Evolutionary conservation across 2,329 filamentous ascomycete species (phyloP).

Genomic region (Xylaria sp.): DNA sequence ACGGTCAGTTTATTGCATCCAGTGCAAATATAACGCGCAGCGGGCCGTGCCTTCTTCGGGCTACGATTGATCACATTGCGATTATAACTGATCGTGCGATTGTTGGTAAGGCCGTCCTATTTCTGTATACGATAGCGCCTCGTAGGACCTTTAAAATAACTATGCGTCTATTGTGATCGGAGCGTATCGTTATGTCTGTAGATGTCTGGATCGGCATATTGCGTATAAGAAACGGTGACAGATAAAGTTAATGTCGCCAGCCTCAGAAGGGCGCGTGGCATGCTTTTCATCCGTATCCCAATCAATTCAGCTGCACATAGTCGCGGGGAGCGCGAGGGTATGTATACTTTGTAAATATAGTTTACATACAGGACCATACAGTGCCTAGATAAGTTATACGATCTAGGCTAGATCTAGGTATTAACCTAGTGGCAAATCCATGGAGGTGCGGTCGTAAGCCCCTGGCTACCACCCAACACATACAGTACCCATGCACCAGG

Average conservation of each 20-base stretch:
- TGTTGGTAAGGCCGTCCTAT: background rate
- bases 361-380: background rate
- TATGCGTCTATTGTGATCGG: no score
- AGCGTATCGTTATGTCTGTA: no score
- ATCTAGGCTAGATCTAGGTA: background rate
- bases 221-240: no score
- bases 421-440: background rate
- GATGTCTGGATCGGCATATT: no score
- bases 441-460: background rate
- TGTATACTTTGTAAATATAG: background rate
- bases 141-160: no score
- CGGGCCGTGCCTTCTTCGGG: background rate
- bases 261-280: no score
- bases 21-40: background rate
- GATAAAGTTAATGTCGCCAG: no score
- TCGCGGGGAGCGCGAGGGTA: background rate
- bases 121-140: background rate
- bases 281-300: no score
- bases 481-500: background rate
- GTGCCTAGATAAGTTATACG: background rate
- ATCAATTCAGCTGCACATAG: no score
- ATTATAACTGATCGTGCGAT: background rate
- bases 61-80: background rate
- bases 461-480: background rate
- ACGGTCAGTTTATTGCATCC: background rate